phyloP scores from a whole-genome alignment of 2,329 filamentous ascomycete species.

The Nannizziopsis barbatae region DNA sequence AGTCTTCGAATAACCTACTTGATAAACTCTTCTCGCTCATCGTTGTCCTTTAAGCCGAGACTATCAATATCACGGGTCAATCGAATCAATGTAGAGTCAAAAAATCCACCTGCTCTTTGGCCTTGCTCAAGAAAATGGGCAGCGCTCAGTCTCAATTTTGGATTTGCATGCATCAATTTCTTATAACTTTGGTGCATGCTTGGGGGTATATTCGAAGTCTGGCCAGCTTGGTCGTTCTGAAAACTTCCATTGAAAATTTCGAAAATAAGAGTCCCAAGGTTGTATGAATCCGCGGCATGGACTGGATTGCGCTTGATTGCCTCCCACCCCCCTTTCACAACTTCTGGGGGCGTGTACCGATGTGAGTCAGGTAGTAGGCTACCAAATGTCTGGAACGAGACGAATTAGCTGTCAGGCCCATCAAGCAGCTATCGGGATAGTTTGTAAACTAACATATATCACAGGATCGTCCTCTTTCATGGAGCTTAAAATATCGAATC shows the following conservation, averaged over 20 bases:
- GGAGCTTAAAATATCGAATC: conserved; percentile 86
- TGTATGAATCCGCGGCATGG: conserved; percentile 75
- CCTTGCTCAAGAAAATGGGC: conserved; percentile 85
- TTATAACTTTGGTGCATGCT: conserved; percentile 88
- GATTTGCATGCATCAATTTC: conserved; percentile 74
- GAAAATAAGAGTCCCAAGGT: conserved; percentile 70
- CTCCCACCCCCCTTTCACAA: conserved; percentile 83
- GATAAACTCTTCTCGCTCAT: conserved; percentile 75
- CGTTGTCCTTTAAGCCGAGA: conserved; percentile 73
- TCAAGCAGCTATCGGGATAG: background rate
- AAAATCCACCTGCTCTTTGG: conserved; percentile 69
- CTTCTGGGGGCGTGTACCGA: conserved; percentile 76
- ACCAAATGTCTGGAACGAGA: conserved; percentile 57
- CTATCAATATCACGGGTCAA: conserved; percentile 88
- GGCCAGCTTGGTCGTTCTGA: conserved; percentile 63
- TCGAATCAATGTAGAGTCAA: conserved; percentile 84
- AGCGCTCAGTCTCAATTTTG: conserved; percentile 75
- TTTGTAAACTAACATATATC: conserved; percentile 55
- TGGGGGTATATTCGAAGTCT: conserved; percentile 74
- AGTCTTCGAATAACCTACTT: conserved; percentile 39
- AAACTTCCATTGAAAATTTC: conserved; percentile 89
- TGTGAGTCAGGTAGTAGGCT: conserved; percentile 75
- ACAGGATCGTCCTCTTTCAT: conserved; percentile 92
- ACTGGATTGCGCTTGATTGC: conserved; percentile 71
- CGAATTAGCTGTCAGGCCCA: background rate